Percentiles rank a stretch among this genome's conserved stretches.
These are phyloP conservation scores for Claviceps sorghi DNA, from an alignment of 2,329 filamentous ascomycete species.

Conservation along the genomic window DNA sequence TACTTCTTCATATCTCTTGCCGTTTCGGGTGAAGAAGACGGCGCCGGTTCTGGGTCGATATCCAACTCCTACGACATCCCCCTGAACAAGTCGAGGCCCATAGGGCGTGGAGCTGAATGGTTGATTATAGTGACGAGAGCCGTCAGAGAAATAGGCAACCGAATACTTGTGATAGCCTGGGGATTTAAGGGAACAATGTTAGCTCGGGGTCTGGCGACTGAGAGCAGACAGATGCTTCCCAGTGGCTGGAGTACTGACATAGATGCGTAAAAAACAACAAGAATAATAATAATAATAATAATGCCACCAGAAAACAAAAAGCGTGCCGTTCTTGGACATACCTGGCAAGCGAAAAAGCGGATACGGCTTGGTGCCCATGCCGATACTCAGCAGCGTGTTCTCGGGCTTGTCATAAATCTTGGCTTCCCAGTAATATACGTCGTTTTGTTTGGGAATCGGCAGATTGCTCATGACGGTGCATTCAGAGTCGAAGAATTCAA, in stretches of 20 bases:
- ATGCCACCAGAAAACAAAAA: not conserved
- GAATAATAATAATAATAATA: no score
- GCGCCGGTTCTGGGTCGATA: slow-evolving; percentile 90
- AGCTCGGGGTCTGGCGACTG: no score
- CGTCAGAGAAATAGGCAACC: slow-evolving; percentile 78
- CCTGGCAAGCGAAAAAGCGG: slow-evolving; percentile 87
- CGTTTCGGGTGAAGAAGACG: slow-evolving; percentile 96
- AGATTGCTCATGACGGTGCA: slow-evolving; percentile 96
- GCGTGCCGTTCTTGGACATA: slow-evolving; percentile 27
- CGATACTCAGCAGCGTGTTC: slow-evolving; percentile 70
- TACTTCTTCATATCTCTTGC: slow-evolving; percentile 91
- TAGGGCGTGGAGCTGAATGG: slow-evolving; percentile 71
- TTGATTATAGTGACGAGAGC: slow-evolving; percentile 80
- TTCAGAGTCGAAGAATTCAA: slow-evolving; percentile 97
- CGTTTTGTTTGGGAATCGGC: slow-evolving; percentile 95
- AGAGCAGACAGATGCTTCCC: no score
- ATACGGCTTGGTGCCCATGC: slow-evolving; percentile 93
- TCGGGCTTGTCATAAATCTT: slow-evolving; percentile 98
- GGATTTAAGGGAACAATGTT: not conserved
- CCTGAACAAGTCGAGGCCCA: slow-evolving; percentile 73
- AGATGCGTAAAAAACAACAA: no score
- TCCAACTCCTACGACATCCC: slow-evolving; percentile 89
- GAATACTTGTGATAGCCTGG: slow-evolving; percentile 80
- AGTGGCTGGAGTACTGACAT: no score
- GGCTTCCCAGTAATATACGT: slow-evolving; percentile 98